Base-by-base conservation (phyloP, 257 asterid species). In the Ocimum tenuiflorum region DNA sequence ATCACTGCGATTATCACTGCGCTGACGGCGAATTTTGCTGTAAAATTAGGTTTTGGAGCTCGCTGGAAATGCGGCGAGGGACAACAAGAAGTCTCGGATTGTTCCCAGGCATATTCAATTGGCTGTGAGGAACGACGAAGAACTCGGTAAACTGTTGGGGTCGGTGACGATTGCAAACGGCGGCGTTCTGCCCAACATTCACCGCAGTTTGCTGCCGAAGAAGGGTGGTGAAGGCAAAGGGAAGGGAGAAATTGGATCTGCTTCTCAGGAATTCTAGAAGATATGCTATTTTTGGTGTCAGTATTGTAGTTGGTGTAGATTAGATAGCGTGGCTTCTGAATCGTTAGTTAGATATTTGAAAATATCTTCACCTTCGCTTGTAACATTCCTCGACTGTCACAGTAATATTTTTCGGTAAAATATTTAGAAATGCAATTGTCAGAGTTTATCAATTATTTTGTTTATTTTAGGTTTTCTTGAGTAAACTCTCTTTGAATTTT, bases 61-160 rank as follows among this genome's bases (percentile, higher is more conserved):
- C 2, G 91, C 91, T 13, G 91, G 91, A n/a, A 82, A 82, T 73
- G 91, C 91, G 10, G 91, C 91, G 0, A 79, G 91, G 49, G 91
- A 85, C 19, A 85, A 82, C 49, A 85, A 85, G 82, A 85, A 85
- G 83, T 80, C 60, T 15, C 46, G 88, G 74, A 85, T 85, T 1
- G 27, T 78, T 18, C 91, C 91, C 0, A 73, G 91, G 79, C 88
- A 85, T 13, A 78, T 85, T 18, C 91, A 82, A 33, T 23, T 82
- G 12, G 88, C 88, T 0, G 91, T 85, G 46, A 79, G 85, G 77
- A 85, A 85, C 20, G 88, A 85, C 0, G 88, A 68, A 58, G 91
- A 82, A 78, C 61, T 82, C 41, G 67, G 83, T n/a, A 80, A 63
- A 75, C 63, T 85, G 46, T 10, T 85, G 63, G 86, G 85, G 1